Evolutionary conservation across 2,329 filamentous ascomycete genomes (phyloP), one percentile per base, ranked within the genome.

Genomic region (Fusarium austroafricanum): DNA sequence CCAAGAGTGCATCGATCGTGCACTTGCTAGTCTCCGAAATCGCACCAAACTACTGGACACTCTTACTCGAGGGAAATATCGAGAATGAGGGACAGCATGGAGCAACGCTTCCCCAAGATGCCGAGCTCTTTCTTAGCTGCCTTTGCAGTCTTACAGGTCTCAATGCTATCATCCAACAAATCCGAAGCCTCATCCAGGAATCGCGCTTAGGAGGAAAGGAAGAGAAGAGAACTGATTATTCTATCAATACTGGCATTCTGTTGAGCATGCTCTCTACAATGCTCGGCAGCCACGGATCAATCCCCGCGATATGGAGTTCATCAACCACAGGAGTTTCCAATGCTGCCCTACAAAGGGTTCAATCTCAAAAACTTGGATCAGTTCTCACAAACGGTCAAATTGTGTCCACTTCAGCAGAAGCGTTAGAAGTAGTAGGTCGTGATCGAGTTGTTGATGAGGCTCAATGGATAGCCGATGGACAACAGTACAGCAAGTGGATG

Each of bases 21-120:
- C 90, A 94, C 74, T 81, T 87, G 5, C 80, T 99, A 35, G 88
- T 96, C 60, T 89, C 86, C 17, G 87, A 89, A 31, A 94, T 92
- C 26, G 82, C 93, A 10, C 92, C 92, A 2, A 92, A 94, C 75
- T 97, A 95, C 78, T 98, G 96, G 95, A 75, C 83, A 5, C 73
- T 88, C 10, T 75, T 95, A 17, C 79, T 82, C 37, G 84, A 86
- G 58, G 80, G 79, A n/a, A 76, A 75, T 28, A 61, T 70, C 4
- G 35, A 66, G 21, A 58, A 61, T 12, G 61, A 53, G 37, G 21
- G 6, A 6, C 21, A 23, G 21, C 21, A 23, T 23, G 21, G 21
- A 23, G 37, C 26, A 5, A 61, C 54, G 20, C 71, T 59, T 49
- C 70, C 77, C 68, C 72, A 71, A 23, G 84, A 85, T 38, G 70